A percentile compares a stretch with the other conserved stretches of the same genome.
phyloP scores from a whole-genome alignment of 1,139 yeast genomes.

The Diutina pseudorugosa region DNA sequence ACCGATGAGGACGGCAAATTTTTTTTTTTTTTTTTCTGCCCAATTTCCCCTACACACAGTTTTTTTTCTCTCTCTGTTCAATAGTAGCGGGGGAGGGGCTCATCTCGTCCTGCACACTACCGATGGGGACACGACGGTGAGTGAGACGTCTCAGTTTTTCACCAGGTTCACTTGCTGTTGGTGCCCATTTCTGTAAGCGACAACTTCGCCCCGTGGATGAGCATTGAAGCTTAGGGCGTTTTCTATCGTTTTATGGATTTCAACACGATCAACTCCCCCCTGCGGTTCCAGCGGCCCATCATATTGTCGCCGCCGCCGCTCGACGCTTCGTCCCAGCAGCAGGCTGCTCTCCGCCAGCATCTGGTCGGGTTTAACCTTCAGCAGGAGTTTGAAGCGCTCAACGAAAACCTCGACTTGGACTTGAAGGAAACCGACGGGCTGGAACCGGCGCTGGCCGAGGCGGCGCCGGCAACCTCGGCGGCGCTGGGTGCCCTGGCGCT shows the following conservation, averaged over 20 bases:
- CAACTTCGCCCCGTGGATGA: background rate
- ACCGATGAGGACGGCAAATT: background rate
- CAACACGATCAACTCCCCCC: conserved; percentile 4
- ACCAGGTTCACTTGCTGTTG: background rate
- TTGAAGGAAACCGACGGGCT: conserved; percentile 10
- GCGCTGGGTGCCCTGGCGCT: background rate
- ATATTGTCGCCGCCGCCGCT: conserved; percentile 4
- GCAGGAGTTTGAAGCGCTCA: conserved; percentile 35
- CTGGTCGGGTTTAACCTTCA: conserved; percentile 29
- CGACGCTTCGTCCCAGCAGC: conserved; percentile 3
- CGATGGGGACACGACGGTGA: background rate
- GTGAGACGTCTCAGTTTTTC: background rate
- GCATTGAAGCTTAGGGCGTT: background rate
- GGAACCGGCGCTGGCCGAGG: background rate
- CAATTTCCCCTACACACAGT: too few relatives aligned
- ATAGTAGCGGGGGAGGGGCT: background rate
- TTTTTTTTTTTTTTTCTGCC: too few relatives aligned
- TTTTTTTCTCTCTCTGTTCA: background rate
- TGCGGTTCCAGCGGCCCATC: conserved; percentile 2
- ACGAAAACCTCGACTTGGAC: conserved; percentile 36
- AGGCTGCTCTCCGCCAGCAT: conserved; percentile 8
- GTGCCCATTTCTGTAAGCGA: background rate
- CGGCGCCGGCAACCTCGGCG: background rate
- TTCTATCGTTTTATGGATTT: conserved; percentile 1
- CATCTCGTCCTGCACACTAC: conserved; percentile 2